Conservation (phyloP, 2,329 filamentous ascomycete species). For the Onygena corvina region DNA sequence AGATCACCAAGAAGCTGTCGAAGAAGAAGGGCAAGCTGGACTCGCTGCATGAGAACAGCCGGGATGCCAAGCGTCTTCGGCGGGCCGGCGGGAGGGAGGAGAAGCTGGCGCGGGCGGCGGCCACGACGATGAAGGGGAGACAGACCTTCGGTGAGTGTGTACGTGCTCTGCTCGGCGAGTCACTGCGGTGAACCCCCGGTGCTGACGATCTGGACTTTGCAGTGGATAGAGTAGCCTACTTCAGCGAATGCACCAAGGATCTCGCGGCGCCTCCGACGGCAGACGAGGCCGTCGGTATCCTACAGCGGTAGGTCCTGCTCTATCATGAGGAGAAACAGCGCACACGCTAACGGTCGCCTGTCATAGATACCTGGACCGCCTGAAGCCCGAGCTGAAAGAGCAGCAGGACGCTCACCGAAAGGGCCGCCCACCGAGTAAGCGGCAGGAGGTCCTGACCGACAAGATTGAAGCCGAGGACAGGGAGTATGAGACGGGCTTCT, state of each 20-base stretch:
- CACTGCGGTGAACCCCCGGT: constrained; percentile 4
- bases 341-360: background rate
- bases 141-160: constrained; percentile 53
- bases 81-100: constrained; percentile 70
- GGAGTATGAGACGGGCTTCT: constrained; percentile 74
- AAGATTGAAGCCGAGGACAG: constrained; percentile 59
- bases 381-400: constrained; percentile 28
- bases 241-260: constrained; percentile 46
- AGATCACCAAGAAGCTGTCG: constrained; percentile 76
- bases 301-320: background rate
- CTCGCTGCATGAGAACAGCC: constrained; percentile 73
- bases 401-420: constrained; percentile 55
- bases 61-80: constrained; percentile 71
- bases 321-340: background rate
- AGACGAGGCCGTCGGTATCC: background rate
- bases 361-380: constrained; percentile 28
- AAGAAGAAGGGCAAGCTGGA: constrained; percentile 73
- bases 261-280: constrained; percentile 20
- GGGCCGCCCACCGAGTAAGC: constrained; percentile 64
- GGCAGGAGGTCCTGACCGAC: constrained; percentile 64
- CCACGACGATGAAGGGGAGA: constrained; percentile 61
- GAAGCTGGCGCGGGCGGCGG: constrained; percentile 60
- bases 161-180: background rate
- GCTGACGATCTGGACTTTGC: constrained; percentile 16
- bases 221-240: constrained; percentile 60